phyloP scores from a whole-genome alignment of 495 filamentous ascomycete species.

The Cercophora scortea region DNA sequence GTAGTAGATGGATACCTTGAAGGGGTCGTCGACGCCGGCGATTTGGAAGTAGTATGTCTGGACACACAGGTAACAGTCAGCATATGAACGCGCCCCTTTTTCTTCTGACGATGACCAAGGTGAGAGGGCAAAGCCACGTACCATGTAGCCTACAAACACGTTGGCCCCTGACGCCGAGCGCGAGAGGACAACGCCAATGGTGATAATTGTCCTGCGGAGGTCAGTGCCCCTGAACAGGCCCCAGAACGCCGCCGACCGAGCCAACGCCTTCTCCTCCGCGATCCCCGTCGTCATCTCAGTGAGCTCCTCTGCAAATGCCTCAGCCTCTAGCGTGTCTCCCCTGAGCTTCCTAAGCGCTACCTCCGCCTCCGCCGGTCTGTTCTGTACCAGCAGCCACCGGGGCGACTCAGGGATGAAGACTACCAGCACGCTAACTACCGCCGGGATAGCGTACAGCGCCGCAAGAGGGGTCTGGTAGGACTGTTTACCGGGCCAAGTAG shows the following conservation, averaged over 20 bases:
- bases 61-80: conserved; percentile 2
- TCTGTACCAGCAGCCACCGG: conserved; percentile 48
- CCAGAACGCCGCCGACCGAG: conserved; percentile 21
- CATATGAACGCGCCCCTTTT: background rate
- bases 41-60: conserved; percentile 8
- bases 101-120: background rate
- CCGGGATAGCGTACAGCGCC: conserved; percentile 45
- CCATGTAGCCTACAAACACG: conserved; percentile 27
- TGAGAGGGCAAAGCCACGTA: conserved; percentile 17
- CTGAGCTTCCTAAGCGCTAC: conserved; percentile 30
- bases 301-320: conserved; percentile 25
- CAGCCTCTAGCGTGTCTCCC: conserved; percentile 21
- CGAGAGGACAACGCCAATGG: conserved; percentile 17
- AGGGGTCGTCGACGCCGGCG: conserved; percentile 5
- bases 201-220: conserved; percentile 26
- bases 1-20: conserved; percentile 7
- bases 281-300: conserved; percentile 29
- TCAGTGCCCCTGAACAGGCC: conserved; percentile 33
- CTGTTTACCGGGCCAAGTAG: background rate
- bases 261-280: conserved; percentile 28
- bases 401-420: conserved; percentile 55
- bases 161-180: conserved; percentile 28
- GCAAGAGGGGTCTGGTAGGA: conserved; percentile 34
- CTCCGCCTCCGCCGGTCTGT: conserved; percentile 34
- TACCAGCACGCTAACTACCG: conserved; percentile 37